Conservation (phyloP, 1,284 basidiomycete genomes). For the Lentinus polychrous region DNA sequence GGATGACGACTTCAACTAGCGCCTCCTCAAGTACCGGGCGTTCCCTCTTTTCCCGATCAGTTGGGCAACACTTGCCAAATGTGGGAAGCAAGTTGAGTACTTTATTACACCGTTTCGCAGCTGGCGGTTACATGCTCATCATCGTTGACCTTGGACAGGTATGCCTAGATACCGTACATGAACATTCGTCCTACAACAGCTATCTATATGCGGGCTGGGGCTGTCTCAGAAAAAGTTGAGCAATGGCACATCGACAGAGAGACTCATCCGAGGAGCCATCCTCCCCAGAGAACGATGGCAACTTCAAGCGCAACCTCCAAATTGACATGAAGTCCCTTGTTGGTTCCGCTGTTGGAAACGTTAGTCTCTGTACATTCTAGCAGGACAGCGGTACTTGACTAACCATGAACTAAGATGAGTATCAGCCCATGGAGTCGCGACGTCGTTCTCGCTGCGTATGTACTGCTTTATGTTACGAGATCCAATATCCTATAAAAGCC, state of each 20-base stretch:
- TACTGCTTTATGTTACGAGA: constrained; percentile 6
- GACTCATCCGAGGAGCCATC: constrained; percentile 8
- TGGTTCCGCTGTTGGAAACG: constrained; percentile 78
- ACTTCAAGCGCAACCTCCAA: constrained; percentile 49
- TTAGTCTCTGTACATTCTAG: constrained; percentile 31
- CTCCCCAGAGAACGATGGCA: constrained; percentile 31
- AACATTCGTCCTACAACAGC: too few species aligned
- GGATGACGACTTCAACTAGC: not conserved
- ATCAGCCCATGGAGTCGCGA: constrained; percentile 76
- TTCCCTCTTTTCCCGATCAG: too few species aligned
- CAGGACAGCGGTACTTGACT: not conserved
- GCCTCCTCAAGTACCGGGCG: not conserved
- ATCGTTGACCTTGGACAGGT: too few species aligned
- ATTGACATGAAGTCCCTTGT: constrained; percentile 75
- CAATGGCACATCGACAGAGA: not conserved
- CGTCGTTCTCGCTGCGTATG: constrained; percentile 74
- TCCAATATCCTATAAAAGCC: not conserved
- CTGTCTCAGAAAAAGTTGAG: too few species aligned
- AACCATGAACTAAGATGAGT: constrained; percentile 50
- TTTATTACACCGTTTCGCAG: too few species aligned
- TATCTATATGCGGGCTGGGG: too few species aligned
- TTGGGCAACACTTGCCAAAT: too few species aligned
- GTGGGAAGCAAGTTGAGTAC: too few species aligned
- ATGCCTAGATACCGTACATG: not conserved
- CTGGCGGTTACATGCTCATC: too few species aligned